phyloP scores from a whole-genome alignment of 768 basidiomycete genomes.

The Lactifluus hygrophoroides region DNA sequence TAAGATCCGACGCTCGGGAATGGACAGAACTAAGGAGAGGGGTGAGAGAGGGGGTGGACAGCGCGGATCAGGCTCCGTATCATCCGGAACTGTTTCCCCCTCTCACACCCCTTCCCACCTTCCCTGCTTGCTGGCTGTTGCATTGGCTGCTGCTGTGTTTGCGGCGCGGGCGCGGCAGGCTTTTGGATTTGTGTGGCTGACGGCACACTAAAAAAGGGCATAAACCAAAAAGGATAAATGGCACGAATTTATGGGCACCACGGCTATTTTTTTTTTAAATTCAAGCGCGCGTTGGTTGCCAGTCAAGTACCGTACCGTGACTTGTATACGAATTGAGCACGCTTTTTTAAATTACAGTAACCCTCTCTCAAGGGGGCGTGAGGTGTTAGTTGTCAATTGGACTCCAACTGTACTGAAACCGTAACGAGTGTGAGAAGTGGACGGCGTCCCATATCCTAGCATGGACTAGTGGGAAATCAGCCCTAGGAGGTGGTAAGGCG shows the following conservation, averaged over 20 bases:
- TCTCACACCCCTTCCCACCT: too few relatives aligned
- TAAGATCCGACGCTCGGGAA: constrained; percentile 5
- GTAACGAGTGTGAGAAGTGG: background rate
- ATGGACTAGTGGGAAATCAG: constrained; percentile 2
- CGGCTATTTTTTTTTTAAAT: background rate
- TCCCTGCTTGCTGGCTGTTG: too few relatives aligned
- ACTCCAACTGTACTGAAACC: too few relatives aligned
- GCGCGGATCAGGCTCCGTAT: constrained; percentile 6
- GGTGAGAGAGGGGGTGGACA: background rate
- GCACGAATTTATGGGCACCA: too few relatives aligned
- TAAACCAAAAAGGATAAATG: constrained; percentile 13
- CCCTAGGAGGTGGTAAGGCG: background rate
- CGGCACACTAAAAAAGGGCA: background rate
- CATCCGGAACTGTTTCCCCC: constrained; percentile 1
- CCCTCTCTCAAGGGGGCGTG: background rate
- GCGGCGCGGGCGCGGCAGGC: constrained; percentile 1
- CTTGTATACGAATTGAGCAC: too few relatives aligned
- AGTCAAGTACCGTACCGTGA: too few relatives aligned
- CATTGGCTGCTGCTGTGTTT: background rate
- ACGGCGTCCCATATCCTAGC: background rate
- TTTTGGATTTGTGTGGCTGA: constrained; percentile 9
- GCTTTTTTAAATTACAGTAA: too few relatives aligned
- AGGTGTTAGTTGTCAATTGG: too few relatives aligned
- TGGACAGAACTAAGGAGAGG: background rate
- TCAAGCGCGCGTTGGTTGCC: too few relatives aligned